Conservation (phyloP, 139 green algal species). For the Choricystis sp. region DNA sequence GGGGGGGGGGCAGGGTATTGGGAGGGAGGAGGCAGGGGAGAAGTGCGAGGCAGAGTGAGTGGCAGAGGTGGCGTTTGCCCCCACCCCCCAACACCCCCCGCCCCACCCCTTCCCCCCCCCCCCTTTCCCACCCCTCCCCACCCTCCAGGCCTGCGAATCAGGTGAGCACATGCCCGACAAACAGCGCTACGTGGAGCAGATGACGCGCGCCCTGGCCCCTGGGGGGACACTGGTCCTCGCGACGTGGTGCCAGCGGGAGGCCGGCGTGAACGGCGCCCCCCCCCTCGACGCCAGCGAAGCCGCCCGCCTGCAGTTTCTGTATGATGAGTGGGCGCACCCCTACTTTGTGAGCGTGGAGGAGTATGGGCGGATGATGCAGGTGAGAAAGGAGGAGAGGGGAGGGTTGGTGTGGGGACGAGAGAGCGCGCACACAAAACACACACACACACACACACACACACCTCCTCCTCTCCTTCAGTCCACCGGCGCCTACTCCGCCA, state of each 20-base stretch:
- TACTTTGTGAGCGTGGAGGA: constrained; percentile 90
- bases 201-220: constrained; percentile 78
- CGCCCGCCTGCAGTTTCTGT: constrained; percentile 74
- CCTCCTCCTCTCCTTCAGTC: constrained; percentile 27
- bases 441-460: too few species aligned
- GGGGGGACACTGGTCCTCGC: constrained; percentile 69
- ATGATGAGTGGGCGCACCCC: constrained; percentile 90
- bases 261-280: constrained; percentile 32
- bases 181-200: constrained; percentile 80
- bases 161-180: constrained; percentile 99
- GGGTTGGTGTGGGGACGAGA: neutral
- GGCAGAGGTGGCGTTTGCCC: too few species aligned
- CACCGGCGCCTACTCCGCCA: constrained; percentile 38
- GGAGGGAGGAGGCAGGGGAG: too few species aligned
- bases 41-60: too few species aligned
- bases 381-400: constrained; percentile 14
- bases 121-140: too few species aligned
- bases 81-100: too few species aligned
- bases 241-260: constrained; percentile 87
- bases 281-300: constrained; percentile 28
- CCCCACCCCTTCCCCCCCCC: too few species aligned
- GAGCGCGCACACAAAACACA: too few species aligned
- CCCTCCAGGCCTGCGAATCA: constrained; percentile 84
- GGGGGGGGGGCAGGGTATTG: too few species aligned
- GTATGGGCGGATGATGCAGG: constrained; percentile 68